Evolutionary conservation across 129 eudicot genomes (phyloP), one percentile per base, ranked within the genome.

Genomic region (Calendula officinalis): DNA sequence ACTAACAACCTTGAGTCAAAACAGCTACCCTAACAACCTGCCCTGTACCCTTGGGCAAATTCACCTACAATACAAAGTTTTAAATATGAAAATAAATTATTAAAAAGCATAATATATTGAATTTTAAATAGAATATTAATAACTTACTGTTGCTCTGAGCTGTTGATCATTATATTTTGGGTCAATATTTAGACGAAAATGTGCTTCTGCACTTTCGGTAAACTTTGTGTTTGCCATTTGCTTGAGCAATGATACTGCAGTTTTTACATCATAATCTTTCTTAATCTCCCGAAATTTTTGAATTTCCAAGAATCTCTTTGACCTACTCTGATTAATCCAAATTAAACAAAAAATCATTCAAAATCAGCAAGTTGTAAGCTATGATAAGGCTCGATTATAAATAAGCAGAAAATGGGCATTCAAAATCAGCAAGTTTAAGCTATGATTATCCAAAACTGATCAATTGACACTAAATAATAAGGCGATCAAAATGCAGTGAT

Each of bases 101-200:
- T 45, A 12, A 11, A 32, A 56, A 8, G 7, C 42, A 50, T 43
- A 33, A 33, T 61, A 12, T 1, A 13, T 46, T 13, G 5, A 42
- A 63, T 8, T 17, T 27, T 34, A 61, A 17, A 5, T 49, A 68
- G 41, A 56, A 65, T 10, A 22, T 13, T 13, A 3, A 54, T 56
- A 77, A 64, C 89, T 77, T 70, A 91, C 98, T 27, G 98, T 87
- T 64, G 98, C 98, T 69, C 98, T 88, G 71, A 91, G 85, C 78
- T 88, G 96, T 69, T 91, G 98, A 77, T 91, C 98, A 15, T 85
- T 88, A 66, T 91, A 91, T 73, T 88, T 91, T 6, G 98, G 98
- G 76, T 91, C 98, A 64, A 91, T 85, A 71, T 91, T 91, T 46
- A 91, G 96, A 72, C 98, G 98, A 57, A 91, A 88, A 88, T 91